Percentiles rank a stretch among this genome's conserved stretches.
Conservation (phyloP, 2,329 filamentous ascomycete genomes). For the Sporothrix mexicana region DNA sequence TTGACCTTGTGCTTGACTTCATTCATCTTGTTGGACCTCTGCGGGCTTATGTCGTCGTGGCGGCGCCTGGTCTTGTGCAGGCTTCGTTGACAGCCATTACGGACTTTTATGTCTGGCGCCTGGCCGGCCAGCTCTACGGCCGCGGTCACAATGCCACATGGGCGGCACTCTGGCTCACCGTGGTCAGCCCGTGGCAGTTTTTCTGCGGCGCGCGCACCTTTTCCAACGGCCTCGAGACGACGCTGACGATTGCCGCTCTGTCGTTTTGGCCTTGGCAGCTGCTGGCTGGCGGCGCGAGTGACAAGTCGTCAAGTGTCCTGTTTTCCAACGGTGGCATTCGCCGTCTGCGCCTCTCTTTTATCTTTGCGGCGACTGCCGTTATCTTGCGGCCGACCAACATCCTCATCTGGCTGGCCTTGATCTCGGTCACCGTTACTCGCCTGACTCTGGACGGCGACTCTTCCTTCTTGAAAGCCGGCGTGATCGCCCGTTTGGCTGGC, state of each 20-base stretch:
- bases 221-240: conserved; percentile 93
- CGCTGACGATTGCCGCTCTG: conserved; percentile 79
- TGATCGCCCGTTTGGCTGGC: conserved; percentile 60
- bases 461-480: conserved; percentile 50
- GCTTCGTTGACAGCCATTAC: conserved; percentile 76
- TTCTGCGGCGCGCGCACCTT: conserved; percentile 92
- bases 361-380: conserved; percentile 80
- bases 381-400: conserved; percentile 88
- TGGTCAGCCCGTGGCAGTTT: conserved; percentile 92
- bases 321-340: conserved; percentile 35
- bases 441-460: conserved; percentile 49
- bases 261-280: conserved; percentile 87
- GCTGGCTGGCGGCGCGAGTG: conserved; percentile 51
- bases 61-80: conserved; percentile 76
- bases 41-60: conserved; percentile 70
- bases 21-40: conserved; percentile 60
- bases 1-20: conserved; percentile 61
- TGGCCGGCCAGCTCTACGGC: conserved; percentile 77
- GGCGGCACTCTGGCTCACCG: conserved; percentile 73
- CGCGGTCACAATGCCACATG: conserved; percentile 65
- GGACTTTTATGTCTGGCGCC: conserved; percentile 87
- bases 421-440: conserved; percentile 51
- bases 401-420: conserved; percentile 79
- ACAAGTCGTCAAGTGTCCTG: conserved; percentile 44
- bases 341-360: conserved; percentile 64